A percentile compares a stretch with the other conserved stretches of the same genome.
phyloP scores from a whole-genome alignment of 139 green algal species.

The Picochlorum sp. region DNA sequence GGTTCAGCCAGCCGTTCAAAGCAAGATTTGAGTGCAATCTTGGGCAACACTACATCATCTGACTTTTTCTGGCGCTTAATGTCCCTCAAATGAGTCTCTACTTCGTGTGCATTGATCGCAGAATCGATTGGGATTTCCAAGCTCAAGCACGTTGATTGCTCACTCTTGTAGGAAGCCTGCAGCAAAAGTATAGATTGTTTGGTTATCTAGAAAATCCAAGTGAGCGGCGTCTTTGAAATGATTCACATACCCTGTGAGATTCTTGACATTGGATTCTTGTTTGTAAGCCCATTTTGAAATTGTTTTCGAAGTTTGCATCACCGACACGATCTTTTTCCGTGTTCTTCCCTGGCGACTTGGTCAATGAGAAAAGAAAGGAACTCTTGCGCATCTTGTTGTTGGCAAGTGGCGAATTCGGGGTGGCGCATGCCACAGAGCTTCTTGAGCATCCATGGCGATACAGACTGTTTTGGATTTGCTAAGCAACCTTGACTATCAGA shows the following conservation, averaged over 20 bases:
- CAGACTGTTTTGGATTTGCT: slow-evolving; percentile 9
- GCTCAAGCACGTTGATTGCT: slow-evolving; percentile 45
- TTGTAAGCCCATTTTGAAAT: slow-evolving; percentile 56
- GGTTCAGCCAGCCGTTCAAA: slow-evolving; percentile 52
- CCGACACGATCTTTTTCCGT: slow-evolving; percentile 22
- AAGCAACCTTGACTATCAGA: not conserved
- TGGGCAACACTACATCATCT: slow-evolving; percentile 48
- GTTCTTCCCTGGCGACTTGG: slow-evolving; percentile 43
- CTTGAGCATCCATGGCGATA: slow-evolving; percentile 80
- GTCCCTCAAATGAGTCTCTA: slow-evolving; percentile 59
- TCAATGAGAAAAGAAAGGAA: slow-evolving; percentile 88
- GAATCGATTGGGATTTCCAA: slow-evolving; percentile 81
- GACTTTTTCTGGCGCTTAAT: slow-evolving; percentile 60
- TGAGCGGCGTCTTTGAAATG: no score
- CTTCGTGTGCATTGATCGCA: slow-evolving; percentile 75
- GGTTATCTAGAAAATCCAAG: not conserved
- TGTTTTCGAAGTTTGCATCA: not conserved
- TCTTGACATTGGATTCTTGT: slow-evolving; percentile 43
- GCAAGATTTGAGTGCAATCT: slow-evolving; percentile 81
- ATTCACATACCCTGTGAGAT: slow-evolving; percentile 6
- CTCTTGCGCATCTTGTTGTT: slow-evolving; percentile 87
- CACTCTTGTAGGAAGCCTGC: slow-evolving; percentile 45
- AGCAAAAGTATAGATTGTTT: not conserved
- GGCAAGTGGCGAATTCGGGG: slow-evolving; percentile 71
- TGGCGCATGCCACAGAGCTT: slow-evolving; percentile 73